Evolutionary conservation across 78 protist genomes (phyloP).

Genomic region (Cyanophora paradoxa): DNA sequence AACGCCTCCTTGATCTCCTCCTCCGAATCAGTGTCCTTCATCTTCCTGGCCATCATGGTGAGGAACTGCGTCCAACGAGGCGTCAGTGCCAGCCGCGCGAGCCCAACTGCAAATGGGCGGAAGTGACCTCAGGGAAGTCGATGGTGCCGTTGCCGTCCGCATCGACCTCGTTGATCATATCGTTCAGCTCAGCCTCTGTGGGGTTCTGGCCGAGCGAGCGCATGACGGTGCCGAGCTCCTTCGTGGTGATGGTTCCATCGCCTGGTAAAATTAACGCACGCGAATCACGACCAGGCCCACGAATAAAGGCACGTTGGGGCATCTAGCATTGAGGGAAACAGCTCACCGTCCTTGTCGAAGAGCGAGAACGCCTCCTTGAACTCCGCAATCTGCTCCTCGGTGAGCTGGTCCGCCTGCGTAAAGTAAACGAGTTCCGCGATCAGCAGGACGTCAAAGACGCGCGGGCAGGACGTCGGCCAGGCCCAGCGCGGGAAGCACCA

Average conservation of each 20-base stretch:
- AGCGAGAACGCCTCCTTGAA: conserved; percentile 75
- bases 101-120: no score
- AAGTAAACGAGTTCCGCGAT: no score
- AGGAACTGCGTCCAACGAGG: no score
- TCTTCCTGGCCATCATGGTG: conserved; percentile 87
- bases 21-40: conserved; percentile 96
- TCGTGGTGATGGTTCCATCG: conserved; percentile 86
- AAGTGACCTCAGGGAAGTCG: conserved; percentile 92
- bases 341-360: conserved; percentile 64
- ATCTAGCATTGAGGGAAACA: no score
- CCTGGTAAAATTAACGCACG: background rate
- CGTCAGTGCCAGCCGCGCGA: no score
- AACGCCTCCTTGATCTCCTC: conserved; percentile 98
- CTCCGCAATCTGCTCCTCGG: conserved; percentile 67
- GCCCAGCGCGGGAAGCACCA: no score
- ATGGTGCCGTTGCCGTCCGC: conserved; percentile 62
- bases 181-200: conserved; percentile 87
- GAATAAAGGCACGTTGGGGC: no score
- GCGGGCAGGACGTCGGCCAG: no score
- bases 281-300: no score
- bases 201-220: conserved; percentile 95
- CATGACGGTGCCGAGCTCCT: conserved; percentile 95
- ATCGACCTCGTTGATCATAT: conserved; percentile 98
- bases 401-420: no score
- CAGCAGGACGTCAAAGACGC: no score